These are phyloP conservation scores for Nannizziopsis arthrosporioides DNA, from an alignment of 2,329 filamentous ascomycete species.

Conservation along the genomic window DNA sequence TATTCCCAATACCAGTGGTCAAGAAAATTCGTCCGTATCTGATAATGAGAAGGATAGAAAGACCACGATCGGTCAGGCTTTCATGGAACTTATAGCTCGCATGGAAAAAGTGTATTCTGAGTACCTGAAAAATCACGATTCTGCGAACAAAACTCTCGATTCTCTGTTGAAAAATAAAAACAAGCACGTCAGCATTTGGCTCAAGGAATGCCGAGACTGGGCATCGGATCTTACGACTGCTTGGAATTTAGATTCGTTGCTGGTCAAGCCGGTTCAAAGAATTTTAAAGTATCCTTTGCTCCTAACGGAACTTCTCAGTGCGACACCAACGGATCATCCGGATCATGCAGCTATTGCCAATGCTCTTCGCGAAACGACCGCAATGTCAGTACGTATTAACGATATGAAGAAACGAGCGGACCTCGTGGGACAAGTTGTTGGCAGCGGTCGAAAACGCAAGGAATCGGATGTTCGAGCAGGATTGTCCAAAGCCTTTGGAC, in stretches of 20 bases:
- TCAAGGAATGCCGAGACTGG: constrained; percentile 84
- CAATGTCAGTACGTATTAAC: constrained; percentile 62
- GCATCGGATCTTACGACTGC: constrained; percentile 85
- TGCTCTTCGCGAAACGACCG: constrained; percentile 57
- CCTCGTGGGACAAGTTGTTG: constrained; percentile 75
- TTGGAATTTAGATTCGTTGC: constrained; percentile 89
- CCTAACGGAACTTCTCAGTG: constrained; percentile 64
- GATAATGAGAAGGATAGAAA: constrained; percentile 47
- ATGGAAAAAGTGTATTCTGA: constrained; percentile 56
- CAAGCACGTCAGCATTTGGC: constrained; percentile 61
- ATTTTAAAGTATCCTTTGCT: constrained; percentile 88
- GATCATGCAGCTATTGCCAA: constrained; percentile 61
- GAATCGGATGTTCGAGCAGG: constrained; percentile 79
- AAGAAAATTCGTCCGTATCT: constrained; percentile 23
- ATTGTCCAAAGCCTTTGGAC: constrained; percentile 78
- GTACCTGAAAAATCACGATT: constrained; percentile 54
- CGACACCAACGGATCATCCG: constrained; percentile 71
- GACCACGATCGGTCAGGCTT: constrained; percentile 49
- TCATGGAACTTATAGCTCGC: constrained; percentile 43
- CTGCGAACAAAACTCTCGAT: constrained; percentile 51
- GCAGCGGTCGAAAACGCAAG: constrained; percentile 61
- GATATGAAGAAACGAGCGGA: constrained; percentile 92
- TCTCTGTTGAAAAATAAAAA: constrained; percentile 41
- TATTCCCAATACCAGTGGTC: constrained; percentile 32
- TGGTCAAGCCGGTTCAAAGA: constrained; percentile 93